Evolutionary conservation across 495 filamentous ascomycete species (phyloP), one percentile per base, ranked within the genome.

Genomic region (Aspergillus diversus): DNA sequence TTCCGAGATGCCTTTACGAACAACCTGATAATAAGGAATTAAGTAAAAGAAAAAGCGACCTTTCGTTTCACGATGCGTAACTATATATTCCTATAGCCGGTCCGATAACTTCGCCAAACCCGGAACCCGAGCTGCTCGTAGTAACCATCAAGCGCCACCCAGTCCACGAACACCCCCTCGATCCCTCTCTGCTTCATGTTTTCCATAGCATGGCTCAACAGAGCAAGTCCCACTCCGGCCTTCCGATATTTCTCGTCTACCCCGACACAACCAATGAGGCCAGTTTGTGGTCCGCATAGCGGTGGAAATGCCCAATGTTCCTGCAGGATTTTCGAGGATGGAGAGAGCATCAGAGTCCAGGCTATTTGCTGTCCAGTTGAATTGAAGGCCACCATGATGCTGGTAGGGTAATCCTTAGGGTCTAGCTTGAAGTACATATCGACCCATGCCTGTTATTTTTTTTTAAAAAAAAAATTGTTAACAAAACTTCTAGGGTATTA

Each of bases 281-380:
- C 82, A 0, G 81, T 82, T 15, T 78, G 72, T 15, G 77, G 73
- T n/a, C 75, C 73, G 17, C 75, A 78, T 0, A 79, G 70, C 27
- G 78, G 73, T 1, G 80, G 74, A 60, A 83, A 80, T 11, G 80
- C 81, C 75, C 81, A 83, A 17, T 67, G 59, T n/a, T 71, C 11
- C 31, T 75, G 69, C 5, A 82, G 55, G 3, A 71, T 32, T 5
- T 67, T 33, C 8, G 69, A 73, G 3, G 65, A 54, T 0, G 75
- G 79, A 11, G 70, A 63, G 4, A 81, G 73, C 81, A 83, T 83
- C 33, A 84, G 53, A 1, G 81, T 81, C 82, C 82, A 84, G 15
- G 76, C 82, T 2, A 81, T 73, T 54, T 84, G 82, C 11, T 69
- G 69, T 0, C 76, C 76, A 6, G 73, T 39, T 0, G 71, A 64